Conservation (phyloP, 331 rosid species). For the Acacia concinna region DNA sequence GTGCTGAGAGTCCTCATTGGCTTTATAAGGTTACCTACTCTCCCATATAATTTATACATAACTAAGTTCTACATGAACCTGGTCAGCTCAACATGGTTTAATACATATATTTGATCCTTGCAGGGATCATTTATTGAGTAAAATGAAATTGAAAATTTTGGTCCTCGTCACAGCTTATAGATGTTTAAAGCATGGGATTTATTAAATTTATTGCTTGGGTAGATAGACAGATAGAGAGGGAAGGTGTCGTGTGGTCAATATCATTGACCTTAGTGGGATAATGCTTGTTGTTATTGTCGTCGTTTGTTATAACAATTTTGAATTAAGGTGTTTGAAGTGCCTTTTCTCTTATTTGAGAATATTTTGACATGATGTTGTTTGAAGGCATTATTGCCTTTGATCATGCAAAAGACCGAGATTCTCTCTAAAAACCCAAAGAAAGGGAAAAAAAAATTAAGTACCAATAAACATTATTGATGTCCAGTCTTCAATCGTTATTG, state of each 20-base stretch:
- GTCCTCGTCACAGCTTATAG: slow-evolving; percentile 4
- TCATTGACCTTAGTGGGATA: neutral
- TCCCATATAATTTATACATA: slow-evolving; percentile 25
- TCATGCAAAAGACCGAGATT: neutral
- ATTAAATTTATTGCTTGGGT: neutral
- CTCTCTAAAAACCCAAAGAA: neutral
- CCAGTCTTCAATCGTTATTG: neutral
- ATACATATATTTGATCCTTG: slow-evolving; percentile 26
- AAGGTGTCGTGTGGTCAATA: neutral
- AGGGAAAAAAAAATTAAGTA: neutral
- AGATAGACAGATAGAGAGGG: neutral
- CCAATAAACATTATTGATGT: neutral
- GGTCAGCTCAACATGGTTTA: slow-evolving; percentile 11
- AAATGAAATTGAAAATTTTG: slow-evolving; percentile 16
- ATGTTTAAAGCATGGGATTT: slow-evolving; percentile 21
- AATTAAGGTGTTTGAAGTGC: neutral
- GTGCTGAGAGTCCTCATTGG: slow-evolving; percentile 65
- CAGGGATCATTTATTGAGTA: slow-evolving; percentile 11
- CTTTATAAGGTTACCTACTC: slow-evolving; percentile 52
- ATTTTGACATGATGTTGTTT: slow-evolving; percentile 5
- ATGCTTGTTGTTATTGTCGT: neutral
- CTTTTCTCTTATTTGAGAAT: neutral
- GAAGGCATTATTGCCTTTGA: slow-evolving; percentile 8
- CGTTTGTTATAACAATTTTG: slow-evolving; percentile 16
- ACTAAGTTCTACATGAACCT: slow-evolving; percentile 1